These are phyloP conservation scores for Discostella stelligera DNA, from an alignment of 352 stramenopile genomes.

Conservation along the genomic window DNA sequence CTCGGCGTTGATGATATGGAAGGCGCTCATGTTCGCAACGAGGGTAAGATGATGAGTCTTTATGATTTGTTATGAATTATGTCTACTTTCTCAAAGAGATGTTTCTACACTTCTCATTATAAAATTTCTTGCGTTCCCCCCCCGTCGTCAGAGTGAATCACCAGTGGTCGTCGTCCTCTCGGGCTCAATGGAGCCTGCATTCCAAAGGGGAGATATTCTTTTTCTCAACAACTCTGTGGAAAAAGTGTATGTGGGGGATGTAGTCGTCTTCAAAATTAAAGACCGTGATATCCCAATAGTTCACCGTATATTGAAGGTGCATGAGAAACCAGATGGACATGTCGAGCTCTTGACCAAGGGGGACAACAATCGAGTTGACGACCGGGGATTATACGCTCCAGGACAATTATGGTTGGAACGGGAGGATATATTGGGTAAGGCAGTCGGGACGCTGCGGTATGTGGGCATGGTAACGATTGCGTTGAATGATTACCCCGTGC, in stretches of 20 bases:
- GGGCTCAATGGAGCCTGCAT: conserved; percentile 98
- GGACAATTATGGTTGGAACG: conserved; percentile 98
- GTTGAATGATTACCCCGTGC: conserved; percentile 97
- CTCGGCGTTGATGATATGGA: conserved; percentile 99
- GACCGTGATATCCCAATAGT: conserved; percentile 99
- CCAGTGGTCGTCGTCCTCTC: conserved; percentile 98
- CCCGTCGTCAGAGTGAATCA: conserved; percentile 86
- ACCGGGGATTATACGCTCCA: conserved; percentile 95
- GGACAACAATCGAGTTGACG: conserved; percentile 99
- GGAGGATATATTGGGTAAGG: conserved; percentile 96
- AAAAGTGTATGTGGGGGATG: conserved; percentile 82
- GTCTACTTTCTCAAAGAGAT: too few species aligned
- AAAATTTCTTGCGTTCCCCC: background rate
- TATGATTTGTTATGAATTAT: background rate
- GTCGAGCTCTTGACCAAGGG: conserved; percentile 98
- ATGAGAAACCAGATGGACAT: conserved; percentile 83
- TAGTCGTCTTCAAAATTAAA: conserved; percentile 89
- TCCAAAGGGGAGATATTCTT: conserved; percentile 98
- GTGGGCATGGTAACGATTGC: conserved; percentile 98
- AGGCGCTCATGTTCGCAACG: conserved; percentile 95
- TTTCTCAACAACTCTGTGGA: conserved; percentile 94
- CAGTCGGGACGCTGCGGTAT: conserved; percentile 94
- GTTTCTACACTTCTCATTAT: too few species aligned
- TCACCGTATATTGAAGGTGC: conserved; percentile 96
- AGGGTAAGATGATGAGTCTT: conserved; percentile 64